Conservation (phyloP, 441 rosid species). For the Pelargonium australe region DNA sequence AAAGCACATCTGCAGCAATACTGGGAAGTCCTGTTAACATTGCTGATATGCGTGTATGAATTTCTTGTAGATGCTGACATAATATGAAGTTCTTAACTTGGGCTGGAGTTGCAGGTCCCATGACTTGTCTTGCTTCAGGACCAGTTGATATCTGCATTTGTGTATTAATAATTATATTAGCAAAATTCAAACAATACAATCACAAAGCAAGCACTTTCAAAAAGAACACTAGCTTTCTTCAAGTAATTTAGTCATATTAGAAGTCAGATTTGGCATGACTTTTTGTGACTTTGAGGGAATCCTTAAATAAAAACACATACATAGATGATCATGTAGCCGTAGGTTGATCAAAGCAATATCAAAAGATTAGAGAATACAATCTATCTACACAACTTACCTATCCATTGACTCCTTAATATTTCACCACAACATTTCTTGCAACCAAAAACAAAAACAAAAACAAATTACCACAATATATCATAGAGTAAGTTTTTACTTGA, state of each 20-base stretch:
- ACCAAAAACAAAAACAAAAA: too few relatives aligned
- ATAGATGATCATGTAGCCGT: too few relatives aligned
- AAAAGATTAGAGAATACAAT: too few relatives aligned
- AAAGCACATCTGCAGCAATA: constrained; percentile 71
- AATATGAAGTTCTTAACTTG: constrained; percentile 80
- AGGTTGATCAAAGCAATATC: too few relatives aligned
- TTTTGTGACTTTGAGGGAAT: too few relatives aligned
- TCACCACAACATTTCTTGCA: too few relatives aligned
- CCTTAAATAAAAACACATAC: too few relatives aligned
- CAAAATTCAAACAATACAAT: background rate
- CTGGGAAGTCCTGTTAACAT: constrained; percentile 60
- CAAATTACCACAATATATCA: too few relatives aligned
- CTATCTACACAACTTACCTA: too few relatives aligned
- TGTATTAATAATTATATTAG: too few relatives aligned
- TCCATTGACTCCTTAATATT: too few relatives aligned
- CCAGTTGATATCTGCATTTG: constrained; percentile 85
- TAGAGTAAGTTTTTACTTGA: too few relatives aligned
- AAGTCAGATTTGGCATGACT: background rate
- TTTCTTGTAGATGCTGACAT: constrained; percentile 88
- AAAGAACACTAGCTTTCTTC: background rate
- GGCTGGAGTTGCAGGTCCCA: constrained; percentile 74
- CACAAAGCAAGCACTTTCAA: background rate
- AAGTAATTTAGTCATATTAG: background rate
- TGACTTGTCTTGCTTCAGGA: constrained; percentile 83
- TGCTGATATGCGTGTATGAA: constrained; percentile 66